phyloP scores from a whole-genome alignment of 768 basidiomycete species.

The Termitomyces sp. region DNA sequence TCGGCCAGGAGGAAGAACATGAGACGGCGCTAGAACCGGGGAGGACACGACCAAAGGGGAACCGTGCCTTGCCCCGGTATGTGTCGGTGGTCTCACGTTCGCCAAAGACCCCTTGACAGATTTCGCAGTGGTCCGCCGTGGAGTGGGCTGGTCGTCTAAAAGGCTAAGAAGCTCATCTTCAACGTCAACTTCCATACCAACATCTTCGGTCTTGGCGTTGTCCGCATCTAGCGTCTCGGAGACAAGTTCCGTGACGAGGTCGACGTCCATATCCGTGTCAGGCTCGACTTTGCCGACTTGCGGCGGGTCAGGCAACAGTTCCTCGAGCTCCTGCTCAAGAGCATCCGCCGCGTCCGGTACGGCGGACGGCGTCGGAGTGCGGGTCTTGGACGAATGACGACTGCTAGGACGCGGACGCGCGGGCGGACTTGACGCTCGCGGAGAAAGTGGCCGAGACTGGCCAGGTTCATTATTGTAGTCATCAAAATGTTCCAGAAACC shows the following conservation, averaged over 20 bases:
- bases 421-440: slow-evolving; percentile 21
- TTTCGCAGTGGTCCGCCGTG: slow-evolving; percentile 14
- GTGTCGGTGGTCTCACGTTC: slow-evolving; percentile 1
- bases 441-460: slow-evolving; percentile 17
- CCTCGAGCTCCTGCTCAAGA: slow-evolving; percentile 38
- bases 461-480: slow-evolving; percentile 24
- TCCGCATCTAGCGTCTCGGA: slow-evolving; percentile 30
- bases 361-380: slow-evolving; percentile 15
- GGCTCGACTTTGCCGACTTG: slow-evolving; percentile 25
- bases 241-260: slow-evolving; percentile 38
- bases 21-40: slow-evolving; percentile 7
- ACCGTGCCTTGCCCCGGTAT: background rate
- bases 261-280: slow-evolving; percentile 35
- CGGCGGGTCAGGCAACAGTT: slow-evolving; percentile 17
- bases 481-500: slow-evolving; percentile 51
- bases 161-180: slow-evolving; percentile 69
- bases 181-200: slow-evolving; percentile 36
- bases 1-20: slow-evolving; percentile 3
- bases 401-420: slow-evolving; percentile 5
- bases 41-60: slow-evolving; percentile 11
- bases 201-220: slow-evolving; percentile 17
- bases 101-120: background rate
- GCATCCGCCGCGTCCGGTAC: slow-evolving; percentile 30
- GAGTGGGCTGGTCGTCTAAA: slow-evolving; percentile 44
- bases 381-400: slow-evolving; percentile 6